phyloP scores from a whole-genome alignment of 2,329 filamentous ascomycete species.

The Bipolaris cookei region DNA sequence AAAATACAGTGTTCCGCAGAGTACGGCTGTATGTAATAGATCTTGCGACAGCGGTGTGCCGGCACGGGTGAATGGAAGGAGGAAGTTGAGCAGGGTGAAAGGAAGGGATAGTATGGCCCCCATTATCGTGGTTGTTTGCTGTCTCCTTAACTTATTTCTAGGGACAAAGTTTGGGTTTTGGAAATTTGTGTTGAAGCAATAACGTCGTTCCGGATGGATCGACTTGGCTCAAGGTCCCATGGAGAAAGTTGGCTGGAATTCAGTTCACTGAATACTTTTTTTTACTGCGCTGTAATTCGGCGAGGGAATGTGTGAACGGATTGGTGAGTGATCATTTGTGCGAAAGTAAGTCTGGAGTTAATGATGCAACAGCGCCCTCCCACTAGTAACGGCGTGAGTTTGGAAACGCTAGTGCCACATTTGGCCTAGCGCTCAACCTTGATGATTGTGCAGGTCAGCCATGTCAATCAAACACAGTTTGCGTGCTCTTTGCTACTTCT shows the following conservation, averaged over 20 bases:
- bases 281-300: neutral
- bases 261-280: neutral
- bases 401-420: slow-evolving; percentile 3
- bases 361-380: slow-evolving; percentile 17
- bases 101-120: slow-evolving; percentile 37
- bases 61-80: slow-evolving; percentile 57
- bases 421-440: neutral
- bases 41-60: slow-evolving; percentile 56
- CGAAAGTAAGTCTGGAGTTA: slow-evolving; percentile 6
- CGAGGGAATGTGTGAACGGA: neutral
- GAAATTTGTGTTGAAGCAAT: slow-evolving; percentile 7
- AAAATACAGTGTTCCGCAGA: slow-evolving; percentile 55
- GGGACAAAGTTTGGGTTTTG: neutral
- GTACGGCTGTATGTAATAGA: slow-evolving; percentile 53
- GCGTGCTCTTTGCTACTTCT: neutral
- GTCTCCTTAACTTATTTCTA: neutral
- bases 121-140: slow-evolving; percentile 27
- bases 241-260: neutral
- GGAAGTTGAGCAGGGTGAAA: slow-evolving; percentile 48
- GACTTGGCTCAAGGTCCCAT: slow-evolving; percentile 7
- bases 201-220: neutral
- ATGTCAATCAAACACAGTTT: no score
- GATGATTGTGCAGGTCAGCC: neutral
- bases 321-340: neutral
- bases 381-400: slow-evolving; percentile 11